Base-by-base conservation (phyloP, 129 eudicot species). In the Saussurea involucrata region DNA sequence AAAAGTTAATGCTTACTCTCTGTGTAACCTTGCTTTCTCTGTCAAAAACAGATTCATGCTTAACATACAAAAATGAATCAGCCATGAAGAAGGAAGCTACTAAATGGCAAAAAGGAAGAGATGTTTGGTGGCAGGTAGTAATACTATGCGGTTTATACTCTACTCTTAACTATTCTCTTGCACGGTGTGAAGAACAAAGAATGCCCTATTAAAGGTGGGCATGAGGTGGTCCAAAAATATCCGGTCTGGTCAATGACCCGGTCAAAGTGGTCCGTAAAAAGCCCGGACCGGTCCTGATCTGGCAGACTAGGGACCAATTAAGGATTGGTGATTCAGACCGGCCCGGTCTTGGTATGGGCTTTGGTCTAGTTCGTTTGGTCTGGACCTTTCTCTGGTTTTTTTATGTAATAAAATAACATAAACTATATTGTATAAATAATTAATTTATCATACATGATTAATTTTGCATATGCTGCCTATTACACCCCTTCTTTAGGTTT, bases 121-220 rank as follows among this genome's bases (percentile, higher is more conserved):
- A 95, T 85, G 49, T 83, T 24, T 95, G 99, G 99, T 95, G 99
- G 99, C 99, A 92, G 99, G 99, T 92, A 63, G 22, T 53, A 17
- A 65, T 66, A 33, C 68, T 24, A 33, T 34, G 42, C 66, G 8
- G 69, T 27, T 66, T 72, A 17, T 71, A 5, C 37, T 46, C 65
- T n/a, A 49, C 40, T 42, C n/a, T 42, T 22, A 18, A 25, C 37
- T 44, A 1, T 24, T 69, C 22, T 69, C 9, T 24, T 69, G 63
- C 63, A 20, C 13, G 24, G 64, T 18, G 64, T 57, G 20, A 18
- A 7, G 64, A 57, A 57, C 64, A 18, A 46, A 57, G 64, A 20
- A 57, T 57, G 25, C 20, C 7, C 58, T 46, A 46, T 46, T 46
- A 46, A 15, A 46, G 58, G 20, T 46, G 58, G 58, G 49, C 49